Percentiles rank a stretch among this genome's conserved stretches.
Evolutionary conservation across 345 rosid genomes (phyloP).

Genomic region (Combretum micranthum): DNA sequence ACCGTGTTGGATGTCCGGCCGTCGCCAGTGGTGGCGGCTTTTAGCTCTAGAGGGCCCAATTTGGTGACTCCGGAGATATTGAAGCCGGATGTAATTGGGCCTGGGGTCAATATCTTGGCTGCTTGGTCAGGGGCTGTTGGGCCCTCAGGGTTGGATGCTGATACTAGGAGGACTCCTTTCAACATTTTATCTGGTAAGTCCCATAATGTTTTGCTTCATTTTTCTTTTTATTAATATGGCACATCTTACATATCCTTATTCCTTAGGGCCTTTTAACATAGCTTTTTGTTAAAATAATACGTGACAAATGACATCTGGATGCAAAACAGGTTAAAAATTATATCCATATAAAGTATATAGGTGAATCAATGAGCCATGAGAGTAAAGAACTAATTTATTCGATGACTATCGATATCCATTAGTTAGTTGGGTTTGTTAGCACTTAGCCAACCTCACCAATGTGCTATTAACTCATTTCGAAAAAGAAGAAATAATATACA

Average conservation of each 20-base stretch:
- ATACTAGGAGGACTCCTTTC: conserved; percentile 53
- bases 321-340: too few species aligned
- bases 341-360: too few species aligned
- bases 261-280: too few species aligned
- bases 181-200: conserved; percentile 73
- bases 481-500: too few species aligned
- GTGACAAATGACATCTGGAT: background rate
- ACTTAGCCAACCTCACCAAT: too few species aligned
- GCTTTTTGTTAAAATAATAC: too few species aligned
- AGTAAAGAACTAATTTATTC: too few species aligned
- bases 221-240: background rate
- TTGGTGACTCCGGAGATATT: conserved; percentile 59
- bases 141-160: conserved; percentile 63
- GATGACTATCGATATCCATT: too few species aligned
- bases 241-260: too few species aligned
- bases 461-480: too few species aligned
- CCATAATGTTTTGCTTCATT: conserved; percentile 2
- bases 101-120: conserved; percentile 81
- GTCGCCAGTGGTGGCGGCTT: conserved; percentile 89
- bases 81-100: conserved; percentile 91
- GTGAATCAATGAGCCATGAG: too few species aligned
- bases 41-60: conserved; percentile 86
- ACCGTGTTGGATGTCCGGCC: conserved; percentile 56
- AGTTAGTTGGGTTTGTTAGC: too few species aligned
- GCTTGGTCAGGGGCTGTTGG: conserved; percentile 76